A percentile compares a stretch with the other conserved stretches of the same genome.
Conservation (phyloP, 257 asterid species). For the Solanum gracilifrons region DNA sequence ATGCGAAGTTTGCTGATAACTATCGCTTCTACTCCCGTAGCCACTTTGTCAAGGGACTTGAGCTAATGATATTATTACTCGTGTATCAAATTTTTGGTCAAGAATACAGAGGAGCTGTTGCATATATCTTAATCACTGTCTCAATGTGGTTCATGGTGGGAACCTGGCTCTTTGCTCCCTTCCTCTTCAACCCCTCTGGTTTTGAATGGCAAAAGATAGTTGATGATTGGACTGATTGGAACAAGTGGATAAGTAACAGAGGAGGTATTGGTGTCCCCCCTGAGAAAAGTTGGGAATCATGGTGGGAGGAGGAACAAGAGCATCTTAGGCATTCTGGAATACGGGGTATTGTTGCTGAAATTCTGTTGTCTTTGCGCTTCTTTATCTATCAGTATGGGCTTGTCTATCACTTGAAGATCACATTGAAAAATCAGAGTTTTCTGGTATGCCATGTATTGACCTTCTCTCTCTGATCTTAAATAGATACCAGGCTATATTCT, state of each 20-base stretch:
- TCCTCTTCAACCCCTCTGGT: conserved; percentile 96
- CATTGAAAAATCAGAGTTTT: conserved; percentile 40
- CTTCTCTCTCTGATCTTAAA: neutral
- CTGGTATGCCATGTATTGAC: conserved; percentile 40
- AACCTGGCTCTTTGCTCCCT: conserved; percentile 97
- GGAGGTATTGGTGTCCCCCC: conserved; percentile 99
- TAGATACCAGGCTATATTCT: neutral
- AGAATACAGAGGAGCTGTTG: conserved; percentile 54
- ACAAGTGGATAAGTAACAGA: conserved; percentile 89
- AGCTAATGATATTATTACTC: conserved; percentile 69
- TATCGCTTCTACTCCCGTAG: conserved; percentile 96
- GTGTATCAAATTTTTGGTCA: conserved; percentile 86
- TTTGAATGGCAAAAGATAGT: conserved; percentile 99
- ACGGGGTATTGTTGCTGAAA: conserved; percentile 79
- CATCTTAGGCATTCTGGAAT: conserved; percentile 88
- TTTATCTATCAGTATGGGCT: conserved; percentile 94
- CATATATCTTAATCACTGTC: conserved; percentile 69
- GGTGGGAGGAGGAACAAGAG: conserved; percentile 99
- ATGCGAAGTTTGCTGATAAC: conserved; percentile 93
- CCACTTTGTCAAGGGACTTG: conserved; percentile 93
- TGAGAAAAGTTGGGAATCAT: conserved; percentile 98
- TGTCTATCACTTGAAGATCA: conserved; percentile 78
- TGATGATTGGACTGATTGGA: conserved; percentile 99
- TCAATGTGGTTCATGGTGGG: conserved; percentile 99
- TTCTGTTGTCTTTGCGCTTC: conserved; percentile 62